Conservation (phyloP, 2,329 filamentous ascomycete species). For the Clarireedia homoeocarpa region DNA sequence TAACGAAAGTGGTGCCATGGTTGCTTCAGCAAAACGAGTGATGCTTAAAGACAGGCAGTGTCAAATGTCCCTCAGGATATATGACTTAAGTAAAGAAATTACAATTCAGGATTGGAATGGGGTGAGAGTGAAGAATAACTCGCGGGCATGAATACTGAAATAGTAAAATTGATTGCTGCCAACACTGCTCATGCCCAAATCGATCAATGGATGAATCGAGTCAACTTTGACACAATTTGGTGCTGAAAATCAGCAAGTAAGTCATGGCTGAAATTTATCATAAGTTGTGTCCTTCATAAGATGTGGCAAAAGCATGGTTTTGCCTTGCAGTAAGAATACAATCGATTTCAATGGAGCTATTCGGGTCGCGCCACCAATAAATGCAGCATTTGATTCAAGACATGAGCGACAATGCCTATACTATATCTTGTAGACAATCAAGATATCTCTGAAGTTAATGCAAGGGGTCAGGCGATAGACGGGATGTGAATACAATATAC, state of each 20-base stretch:
- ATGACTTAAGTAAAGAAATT: conserved; percentile 3
- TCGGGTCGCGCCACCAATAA: not conserved
- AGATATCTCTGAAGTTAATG: no score
- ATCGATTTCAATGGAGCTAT: no score
- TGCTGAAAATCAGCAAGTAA: not conserved
- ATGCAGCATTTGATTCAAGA: not conserved
- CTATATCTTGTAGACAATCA: no score
- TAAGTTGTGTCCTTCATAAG: not conserved
- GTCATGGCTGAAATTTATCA: not conserved
- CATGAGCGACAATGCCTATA: no score
- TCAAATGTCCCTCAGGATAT: not conserved
- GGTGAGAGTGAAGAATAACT: not conserved
- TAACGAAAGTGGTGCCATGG: conserved; percentile 7
- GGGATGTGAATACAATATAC: no score
- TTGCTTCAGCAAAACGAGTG: conserved; percentile 7
- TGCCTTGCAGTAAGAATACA: not conserved
- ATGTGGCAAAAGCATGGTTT: not conserved
- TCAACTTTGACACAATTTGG: not conserved
- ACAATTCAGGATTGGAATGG: not conserved
- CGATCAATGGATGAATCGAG: not conserved
- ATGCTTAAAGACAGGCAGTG: conserved; percentile 5
- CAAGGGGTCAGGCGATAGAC: no score
- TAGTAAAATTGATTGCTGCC: not conserved
- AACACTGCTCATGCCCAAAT: not conserved
- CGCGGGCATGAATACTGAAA: conserved; percentile 2